A percentile compares a stretch with the other conserved stretches of the same genome.
Conservation (phyloP, 495 filamentous ascomycete species). For the Aspergillus taichungensis region DNA sequence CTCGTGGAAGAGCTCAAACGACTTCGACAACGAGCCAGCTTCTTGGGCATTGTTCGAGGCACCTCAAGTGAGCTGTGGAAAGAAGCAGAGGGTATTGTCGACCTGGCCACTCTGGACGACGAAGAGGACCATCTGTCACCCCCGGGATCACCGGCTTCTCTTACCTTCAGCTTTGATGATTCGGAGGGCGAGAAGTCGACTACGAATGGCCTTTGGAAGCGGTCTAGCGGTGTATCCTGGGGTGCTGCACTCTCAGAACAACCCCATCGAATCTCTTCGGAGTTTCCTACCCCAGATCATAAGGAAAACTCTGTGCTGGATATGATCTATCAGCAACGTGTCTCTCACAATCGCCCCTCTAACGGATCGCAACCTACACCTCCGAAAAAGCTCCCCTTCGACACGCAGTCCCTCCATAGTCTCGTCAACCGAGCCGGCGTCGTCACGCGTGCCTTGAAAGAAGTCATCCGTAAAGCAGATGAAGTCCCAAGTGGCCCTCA, state of each 20-base stretch:
- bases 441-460: constrained; percentile 62
- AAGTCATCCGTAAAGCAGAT: constrained; percentile 72
- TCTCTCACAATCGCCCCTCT: constrained; percentile 39
- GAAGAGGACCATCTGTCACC: constrained; percentile 48
- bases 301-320: constrained; percentile 66
- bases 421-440: constrained; percentile 76
- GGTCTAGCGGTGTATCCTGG: constrained; percentile 30
- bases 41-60: constrained; percentile 56
- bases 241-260: constrained; percentile 17
- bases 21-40: constrained; percentile 51
- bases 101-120: constrained; percentile 74
- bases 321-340: constrained; percentile 63
- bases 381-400: constrained; percentile 77
- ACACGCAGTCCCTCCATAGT: constrained; percentile 80
- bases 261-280: constrained; percentile 10
- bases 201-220: constrained; percentile 23
- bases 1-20: constrained; percentile 76
- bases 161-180: constrained; percentile 46
- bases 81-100: constrained; percentile 82
- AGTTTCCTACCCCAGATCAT: constrained; percentile 14
- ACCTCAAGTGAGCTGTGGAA: constrained; percentile 61
- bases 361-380: constrained; percentile 34
- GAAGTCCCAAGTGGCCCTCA: constrained; percentile 55
- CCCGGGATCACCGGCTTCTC: constrained; percentile 42
- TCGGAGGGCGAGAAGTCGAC: constrained; percentile 51